Base-by-base conservation (phyloP, 2,329 filamentous ascomycete genomes). In the Calonectria crousiana region DNA sequence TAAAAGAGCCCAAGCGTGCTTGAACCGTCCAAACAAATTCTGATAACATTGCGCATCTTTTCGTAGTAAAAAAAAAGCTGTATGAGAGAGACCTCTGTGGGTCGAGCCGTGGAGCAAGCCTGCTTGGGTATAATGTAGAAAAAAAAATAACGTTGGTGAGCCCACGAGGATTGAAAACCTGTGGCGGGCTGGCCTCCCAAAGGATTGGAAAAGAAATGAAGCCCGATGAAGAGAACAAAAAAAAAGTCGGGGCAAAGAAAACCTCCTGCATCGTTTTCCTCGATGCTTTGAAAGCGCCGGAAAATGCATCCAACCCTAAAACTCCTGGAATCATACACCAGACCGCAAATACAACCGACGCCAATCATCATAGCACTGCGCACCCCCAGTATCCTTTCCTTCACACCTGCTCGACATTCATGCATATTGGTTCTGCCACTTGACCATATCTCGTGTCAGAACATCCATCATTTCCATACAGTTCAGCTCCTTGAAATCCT, bases 391-490 rank as follows among this genome's bases (percentile, higher is more conserved):
- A n/a, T 32, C 36, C 20, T 28, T 23, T 28, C 66, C 18, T 64
- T 56, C 41, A 56, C n/a, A 51, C 28, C 36, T 14, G 20, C 23
- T 13, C 14, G 36, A n/a, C 41, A 66, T 82, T 82, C 78, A 85
- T 69, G 86, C 83, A 78, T 90, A 95, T 81, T 94, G 91, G 77
- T 93, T 93, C 85, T 98, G 95, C 95, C 95, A 98, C 81, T 94
- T 93, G 78, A 96, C 91, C 80, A 98, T 89, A 82, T 95, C 92
- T 75, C 94, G 90, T 75, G 94, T 96, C 83, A 98, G 85, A 78
- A 92, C 90, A 83, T 97, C 95, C 95, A 97, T 97, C 95, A 98
- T 97, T 85, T 97, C 95, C 76, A 95, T 88, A 78, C 93, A 95
- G 72, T 88, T 94, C 76, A 98, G 87, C 11, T 93, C 90, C 78